Evolutionary conservation across 1,284 basidiomycete genomes (phyloP).

Genomic region (Tylopilus orsonianus): DNA sequence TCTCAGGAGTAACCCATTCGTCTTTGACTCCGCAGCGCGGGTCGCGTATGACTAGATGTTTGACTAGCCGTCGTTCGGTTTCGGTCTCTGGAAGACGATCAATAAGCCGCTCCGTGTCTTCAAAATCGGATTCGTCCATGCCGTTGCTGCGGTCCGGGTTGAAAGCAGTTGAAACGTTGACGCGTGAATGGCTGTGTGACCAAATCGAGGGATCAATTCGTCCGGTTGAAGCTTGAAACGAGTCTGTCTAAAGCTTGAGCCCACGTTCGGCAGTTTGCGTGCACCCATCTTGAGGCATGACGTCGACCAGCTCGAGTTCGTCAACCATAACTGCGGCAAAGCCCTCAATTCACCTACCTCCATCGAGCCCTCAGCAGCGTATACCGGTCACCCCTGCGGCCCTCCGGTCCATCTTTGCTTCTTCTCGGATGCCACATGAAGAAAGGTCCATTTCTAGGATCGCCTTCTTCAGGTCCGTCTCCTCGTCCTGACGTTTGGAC

Average conservation of each 20-base stretch:
- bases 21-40: constrained; percentile 51
- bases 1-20: constrained; percentile 59
- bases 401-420: constrained; percentile 77
- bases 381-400: constrained; percentile 81
- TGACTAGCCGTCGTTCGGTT: constrained; percentile 54
- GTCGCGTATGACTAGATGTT: constrained; percentile 52
- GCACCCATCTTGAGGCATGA: constrained; percentile 31
- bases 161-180: background rate
- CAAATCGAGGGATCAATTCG: background rate
- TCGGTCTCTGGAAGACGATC: constrained; percentile 51
- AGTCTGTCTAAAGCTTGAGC: background rate
- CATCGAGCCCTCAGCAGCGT: constrained; percentile 42
- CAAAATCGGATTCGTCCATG: constrained; percentile 28
- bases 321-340: constrained; percentile 47
- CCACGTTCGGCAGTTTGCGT: constrained; percentile 29
- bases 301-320: constrained; percentile 51
- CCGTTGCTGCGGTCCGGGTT: constrained; percentile 2
- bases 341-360: constrained; percentile 41
- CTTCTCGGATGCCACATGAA: constrained; percentile 73
- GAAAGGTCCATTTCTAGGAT: constrained; percentile 78
- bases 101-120: constrained; percentile 52
- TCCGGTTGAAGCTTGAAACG: background rate
- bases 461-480: constrained; percentile 73
- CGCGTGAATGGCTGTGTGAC: constrained; percentile 9
- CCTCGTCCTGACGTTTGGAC: background rate